Evolutionary conservation across 352 stramenopile species (phyloP), one percentile per base, ranked within the genome.

Genomic region (Globisporangium splendens): DNA sequence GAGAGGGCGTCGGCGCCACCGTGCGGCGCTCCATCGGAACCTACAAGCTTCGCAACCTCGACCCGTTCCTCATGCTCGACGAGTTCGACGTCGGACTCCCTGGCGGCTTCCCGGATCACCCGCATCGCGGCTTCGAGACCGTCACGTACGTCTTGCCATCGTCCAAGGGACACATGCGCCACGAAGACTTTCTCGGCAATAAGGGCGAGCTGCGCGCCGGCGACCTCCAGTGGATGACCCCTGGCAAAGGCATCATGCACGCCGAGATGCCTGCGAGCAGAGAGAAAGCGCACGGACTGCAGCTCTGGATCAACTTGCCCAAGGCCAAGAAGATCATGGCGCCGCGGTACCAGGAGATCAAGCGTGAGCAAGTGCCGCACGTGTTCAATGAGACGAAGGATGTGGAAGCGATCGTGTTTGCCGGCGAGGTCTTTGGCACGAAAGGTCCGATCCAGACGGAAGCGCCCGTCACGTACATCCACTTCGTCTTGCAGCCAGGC

Each of bases 31-130:
- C 78, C 0, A 46, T 88, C 31, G 78, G 78, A 46, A 83, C 69
- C 0, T 51, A 70, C 15, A 56, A 91, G 42, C 68, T 88, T 7
- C 63, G 61, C 52, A 72, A 66, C 41, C 55, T 83, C 0, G 77
- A 85, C 58, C 77, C 74, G 22, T 87, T 87, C 58, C 68, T 86
- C 10, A 77, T 85, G 77, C 59, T 87, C 20, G 74, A 85, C 52
- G 77, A 87, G 44, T 81, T 81, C 63, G 66, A 79, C 55, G 63
- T 75, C 5, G 75, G 65, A 0, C 46, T n/a, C n/a, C n/a, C n/a
- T n/a, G n/a, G n/a, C n/a, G n/a, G n/a, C n/a, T n/a, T n/a, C n/a
- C n/a, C n/a, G n/a, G n/a, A n/a, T n/a, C n/a, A n/a, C n/a, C n/a
- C n/a, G n/a, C n/a, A n/a, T n/a, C n/a, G n/a, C n/a, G n/a, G n/a